These are phyloP conservation scores for Calocybe gangraenosa DNA, from an alignment of 768 basidiomycete species.

Conservation along the genomic window DNA sequence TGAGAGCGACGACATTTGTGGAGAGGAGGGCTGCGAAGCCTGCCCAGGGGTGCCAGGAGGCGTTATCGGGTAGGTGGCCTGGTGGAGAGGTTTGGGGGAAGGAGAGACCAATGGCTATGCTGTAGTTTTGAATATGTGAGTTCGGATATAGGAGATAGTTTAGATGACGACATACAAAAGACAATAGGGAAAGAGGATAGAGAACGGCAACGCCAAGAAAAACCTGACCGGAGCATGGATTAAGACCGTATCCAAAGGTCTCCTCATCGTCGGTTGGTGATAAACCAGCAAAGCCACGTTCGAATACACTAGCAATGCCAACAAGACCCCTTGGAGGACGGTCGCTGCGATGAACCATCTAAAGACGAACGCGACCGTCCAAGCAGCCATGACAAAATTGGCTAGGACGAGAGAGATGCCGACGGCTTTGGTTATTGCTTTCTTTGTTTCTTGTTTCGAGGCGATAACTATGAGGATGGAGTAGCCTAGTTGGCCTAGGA, in stretches of 20 bases:
- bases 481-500: conserved; percentile 72
- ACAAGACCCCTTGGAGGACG: conserved; percentile 64
- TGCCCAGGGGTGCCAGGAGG: conserved; percentile 60
- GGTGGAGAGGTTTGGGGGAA: conserved; percentile 43
- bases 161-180: conserved; percentile 44
- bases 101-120: conserved; percentile 65
- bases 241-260: conserved; percentile 74
- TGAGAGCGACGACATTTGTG: conserved; percentile 55
- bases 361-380: conserved; percentile 77
- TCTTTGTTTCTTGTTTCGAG: conserved; percentile 76
- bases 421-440: conserved; percentile 72
- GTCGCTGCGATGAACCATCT: conserved; percentile 76
- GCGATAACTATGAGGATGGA: conserved; percentile 74
- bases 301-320: conserved; percentile 71
- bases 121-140: conserved; percentile 19
- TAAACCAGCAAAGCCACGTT: conserved; percentile 77
- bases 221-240: conserved; percentile 87
- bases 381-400: conserved; percentile 77
- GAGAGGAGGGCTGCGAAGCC: conserved; percentile 67
- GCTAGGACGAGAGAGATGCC: conserved; percentile 71
- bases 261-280: conserved; percentile 50
- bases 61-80: conserved; percentile 45
- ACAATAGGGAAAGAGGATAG: conserved; percentile 52
- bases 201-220: conserved; percentile 51
- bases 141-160: too few species aligned